Evolutionary conservation across 768 basidiomycete species (phyloP), one percentile per base, ranked within the genome.

Genomic region (Phlebiopsis gigantea): DNA sequence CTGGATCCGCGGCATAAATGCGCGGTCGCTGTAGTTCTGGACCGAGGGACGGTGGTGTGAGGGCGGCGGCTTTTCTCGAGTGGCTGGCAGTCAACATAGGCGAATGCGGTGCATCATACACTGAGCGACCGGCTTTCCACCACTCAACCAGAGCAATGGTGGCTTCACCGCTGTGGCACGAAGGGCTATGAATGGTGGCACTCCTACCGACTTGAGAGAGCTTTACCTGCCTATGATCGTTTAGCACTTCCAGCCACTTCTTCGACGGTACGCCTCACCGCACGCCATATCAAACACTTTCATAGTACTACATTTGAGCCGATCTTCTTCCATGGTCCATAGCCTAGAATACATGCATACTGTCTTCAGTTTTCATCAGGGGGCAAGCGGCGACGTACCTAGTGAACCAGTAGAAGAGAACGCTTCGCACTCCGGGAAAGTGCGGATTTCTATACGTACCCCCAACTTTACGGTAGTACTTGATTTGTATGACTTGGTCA

Each of bases 381-480:
- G 24, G 1, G 7, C 14, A n/a, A 2, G 25, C 24, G 50, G 14
- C 44, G 4, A 42, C 68, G 56, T 55, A 78, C 81, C 71, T 75
- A 65, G 77, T 79, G 19, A 84, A 66, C 80, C 80, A 81, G 25
- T 74, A 64, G 59, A 77, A 77, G 21, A 83, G 68, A 65, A 78
- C 79, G 26, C 76, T 77, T 56, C 80, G 76, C 53, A 88, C 75
- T 5, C 84, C 85, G 1, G 82, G 84, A 60, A 81, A 87, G 69
- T 88, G 87, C 0, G 87, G 85, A 63, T 88, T 88, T 12, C 86
- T 79, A 68, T 90, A 88, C 9, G 79, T 82, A 19, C 81, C 69
- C n/a, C 81, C 80, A 1, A 87, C 84, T 72, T 81, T 80, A 45
- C 70, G 76, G 65, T 85, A 84, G 63, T 84, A 85, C 84, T 85